These are phyloP conservation scores for Friedmanniomyces simplex DNA, from an alignment of 495 filamentous ascomycete species.

Conservation along the genomic window DNA sequence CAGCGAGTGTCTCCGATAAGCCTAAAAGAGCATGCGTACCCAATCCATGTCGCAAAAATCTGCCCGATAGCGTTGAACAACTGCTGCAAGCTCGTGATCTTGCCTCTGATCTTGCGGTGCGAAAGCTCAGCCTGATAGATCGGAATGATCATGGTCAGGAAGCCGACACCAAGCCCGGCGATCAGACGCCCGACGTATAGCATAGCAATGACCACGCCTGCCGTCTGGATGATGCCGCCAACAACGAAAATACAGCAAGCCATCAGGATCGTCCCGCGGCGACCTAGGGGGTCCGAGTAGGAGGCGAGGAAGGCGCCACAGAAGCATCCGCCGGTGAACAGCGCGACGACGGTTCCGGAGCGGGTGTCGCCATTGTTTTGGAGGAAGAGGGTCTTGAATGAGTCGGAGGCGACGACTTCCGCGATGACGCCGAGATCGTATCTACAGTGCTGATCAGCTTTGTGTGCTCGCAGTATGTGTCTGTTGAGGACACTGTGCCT, in stretches of 20 bases:
- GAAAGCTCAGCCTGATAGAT: conserved; percentile 26
- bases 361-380: conserved; percentile 17
- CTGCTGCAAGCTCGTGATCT: conserved; percentile 24
- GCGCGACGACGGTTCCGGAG: conserved; percentile 31
- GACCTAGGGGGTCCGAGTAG: conserved; percentile 20
- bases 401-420: conserved; percentile 30
- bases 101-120: conserved; percentile 23
- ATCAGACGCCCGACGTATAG: conserved; percentile 34
- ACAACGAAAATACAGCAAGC: conserved; percentile 34
- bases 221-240: conserved; percentile 35
- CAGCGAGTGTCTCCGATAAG: background rate
- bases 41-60: conserved; percentile 28
- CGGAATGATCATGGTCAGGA: conserved; percentile 25
- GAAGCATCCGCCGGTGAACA: conserved; percentile 34
- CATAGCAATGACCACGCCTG: conserved; percentile 27
- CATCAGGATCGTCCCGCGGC: conserved; percentile 32
- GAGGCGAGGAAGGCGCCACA: conserved; percentile 20
- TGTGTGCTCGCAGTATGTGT: no score
- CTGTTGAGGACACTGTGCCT: no score
- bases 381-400: conserved; percentile 24
- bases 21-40: conserved; percentile 22
- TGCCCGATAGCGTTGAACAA: conserved; percentile 20
- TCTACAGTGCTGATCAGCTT: background rate
- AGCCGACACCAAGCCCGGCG: conserved; percentile 29
- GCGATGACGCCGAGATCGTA: conserved; percentile 32